These are phyloP conservation scores for Mortierella sp. DNA, from an alignment of 371 early-diverging fungal species.

Conservation along the genomic window DNA sequence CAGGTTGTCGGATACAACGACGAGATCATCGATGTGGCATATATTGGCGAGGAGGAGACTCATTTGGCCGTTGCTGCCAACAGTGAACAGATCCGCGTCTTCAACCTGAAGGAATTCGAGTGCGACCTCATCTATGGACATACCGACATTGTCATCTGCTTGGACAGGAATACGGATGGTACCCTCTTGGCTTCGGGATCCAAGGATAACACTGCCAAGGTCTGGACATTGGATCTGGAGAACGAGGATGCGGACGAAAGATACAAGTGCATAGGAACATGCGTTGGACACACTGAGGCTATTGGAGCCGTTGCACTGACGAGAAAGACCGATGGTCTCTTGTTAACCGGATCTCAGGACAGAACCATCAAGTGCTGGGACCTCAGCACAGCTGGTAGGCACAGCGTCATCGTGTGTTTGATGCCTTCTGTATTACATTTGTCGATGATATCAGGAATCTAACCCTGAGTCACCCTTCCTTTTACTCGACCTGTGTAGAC, in stretches of 20 bases:
- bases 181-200: conserved; percentile 85
- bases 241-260: conserved; percentile 65
- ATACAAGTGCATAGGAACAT: conserved; percentile 75
- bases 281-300: conserved; percentile 93
- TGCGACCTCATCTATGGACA: conserved; percentile 92
- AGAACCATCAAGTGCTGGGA: conserved; percentile 97
- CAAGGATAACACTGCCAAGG: conserved; percentile 88
- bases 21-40: conserved; percentile 90
- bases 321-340: conserved; percentile 65
- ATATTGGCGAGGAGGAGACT: conserved; percentile 77
- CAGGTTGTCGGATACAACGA: conserved; percentile 97
- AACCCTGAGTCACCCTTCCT: background rate
- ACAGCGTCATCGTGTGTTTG: no score
- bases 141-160: conserved; percentile 85
- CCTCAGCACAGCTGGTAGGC: conserved; percentile 62
- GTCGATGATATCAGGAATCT: background rate
- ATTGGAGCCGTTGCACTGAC: conserved; percentile 87
- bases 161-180: conserved; percentile 79
- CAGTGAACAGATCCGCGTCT: conserved; percentile 90
- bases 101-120: conserved; percentile 83
- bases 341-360: conserved; percentile 93
- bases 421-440: background rate
- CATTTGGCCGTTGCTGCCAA: conserved; percentile 93
- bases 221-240: conserved; percentile 78
- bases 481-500: conserved; percentile 36